Conservation (phyloP, 371 early-diverging fungal species). For the Apophysomyces sp. region DNA sequence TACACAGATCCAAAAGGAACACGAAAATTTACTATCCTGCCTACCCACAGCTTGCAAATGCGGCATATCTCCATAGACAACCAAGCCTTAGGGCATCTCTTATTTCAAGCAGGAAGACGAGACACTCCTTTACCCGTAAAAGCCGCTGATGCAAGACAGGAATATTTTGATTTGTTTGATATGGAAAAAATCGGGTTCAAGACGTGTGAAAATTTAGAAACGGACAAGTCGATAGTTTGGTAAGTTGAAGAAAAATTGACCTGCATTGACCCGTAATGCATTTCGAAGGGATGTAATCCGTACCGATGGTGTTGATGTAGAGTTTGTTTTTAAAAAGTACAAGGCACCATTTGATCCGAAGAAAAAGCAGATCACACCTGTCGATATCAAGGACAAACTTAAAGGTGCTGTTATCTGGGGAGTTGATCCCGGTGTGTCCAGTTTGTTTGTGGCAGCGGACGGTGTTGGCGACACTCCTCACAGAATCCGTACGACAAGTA, state of each 20-base stretch:
- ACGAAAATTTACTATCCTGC: neutral
- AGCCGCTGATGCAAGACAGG: neutral
- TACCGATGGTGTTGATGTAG: too few species aligned
- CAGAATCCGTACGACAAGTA: neutral
- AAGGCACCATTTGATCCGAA: neutral
- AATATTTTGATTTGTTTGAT: neutral
- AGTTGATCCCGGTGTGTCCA: neutral
- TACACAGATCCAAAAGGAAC: slow-evolving; percentile 1
- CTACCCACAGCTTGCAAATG: neutral
- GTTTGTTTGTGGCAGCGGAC: neutral
- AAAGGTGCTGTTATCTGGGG: neutral
- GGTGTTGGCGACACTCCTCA: neutral
- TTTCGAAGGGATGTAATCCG: too few species aligned
- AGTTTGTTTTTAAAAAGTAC: neutral
- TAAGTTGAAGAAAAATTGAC: neutral
- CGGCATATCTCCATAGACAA: neutral
- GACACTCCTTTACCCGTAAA: neutral
- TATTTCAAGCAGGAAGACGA: neutral
- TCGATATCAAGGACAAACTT: neutral
- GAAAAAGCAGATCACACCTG: neutral
- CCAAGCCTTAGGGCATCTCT: neutral
- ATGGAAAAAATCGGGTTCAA: neutral
- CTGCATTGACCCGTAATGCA: neutral
- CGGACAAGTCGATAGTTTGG: neutral
- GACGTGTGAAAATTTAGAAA: neutral